Percentiles rank a stretch among this genome's conserved stretches.
Conservation (phyloP, 768 basidiomycete species). For the Leucocoprinus birnbaumii region DNA sequence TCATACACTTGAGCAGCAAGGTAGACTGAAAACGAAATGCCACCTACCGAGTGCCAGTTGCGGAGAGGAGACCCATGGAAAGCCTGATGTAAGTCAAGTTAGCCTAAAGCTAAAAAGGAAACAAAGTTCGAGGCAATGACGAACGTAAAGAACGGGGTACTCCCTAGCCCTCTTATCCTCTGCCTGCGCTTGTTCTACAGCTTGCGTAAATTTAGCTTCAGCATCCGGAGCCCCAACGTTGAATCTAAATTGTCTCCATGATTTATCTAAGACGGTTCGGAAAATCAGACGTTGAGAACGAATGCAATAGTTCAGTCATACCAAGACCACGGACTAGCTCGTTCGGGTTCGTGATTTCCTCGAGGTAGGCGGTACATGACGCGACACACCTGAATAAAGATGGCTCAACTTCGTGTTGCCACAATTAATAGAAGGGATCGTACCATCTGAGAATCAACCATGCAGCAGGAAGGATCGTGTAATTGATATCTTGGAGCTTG, state of each 20-base stretch:
- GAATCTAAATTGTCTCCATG: slow-evolving; percentile 65
- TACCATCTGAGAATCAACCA: slow-evolving; percentile 68
- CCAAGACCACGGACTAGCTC: slow-evolving; percentile 56
- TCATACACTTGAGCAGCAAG: background rate
- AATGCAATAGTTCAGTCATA: slow-evolving; percentile 17
- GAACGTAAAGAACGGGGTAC: slow-evolving; percentile 47
- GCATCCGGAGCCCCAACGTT: slow-evolving; percentile 71
- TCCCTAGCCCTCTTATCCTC: slow-evolving; percentile 34
- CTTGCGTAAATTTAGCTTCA: slow-evolving; percentile 59
- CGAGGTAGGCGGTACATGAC: slow-evolving; percentile 69
- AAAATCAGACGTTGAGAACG: background rate
- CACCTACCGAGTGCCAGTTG: slow-evolving; percentile 69
- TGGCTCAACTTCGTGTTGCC: background rate
- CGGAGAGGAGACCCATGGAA: slow-evolving; percentile 65
- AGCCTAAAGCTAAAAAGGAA: background rate
- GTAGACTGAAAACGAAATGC: background rate
- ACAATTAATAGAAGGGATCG: background rate
- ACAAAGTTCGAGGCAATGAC: slow-evolving; percentile 9
- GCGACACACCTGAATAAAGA: slow-evolving; percentile 56
- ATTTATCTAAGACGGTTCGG: slow-evolving; percentile 27
- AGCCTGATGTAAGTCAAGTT: slow-evolving; percentile 35
- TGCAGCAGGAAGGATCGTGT: slow-evolving; percentile 49
- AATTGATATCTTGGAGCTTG: slow-evolving; percentile 49
- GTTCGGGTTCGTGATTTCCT: slow-evolving; percentile 53
- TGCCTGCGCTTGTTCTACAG: slow-evolving; percentile 36